Base-by-base conservation (phyloP, 208 protist genomes). In the Trypanosoma avium region DNA sequence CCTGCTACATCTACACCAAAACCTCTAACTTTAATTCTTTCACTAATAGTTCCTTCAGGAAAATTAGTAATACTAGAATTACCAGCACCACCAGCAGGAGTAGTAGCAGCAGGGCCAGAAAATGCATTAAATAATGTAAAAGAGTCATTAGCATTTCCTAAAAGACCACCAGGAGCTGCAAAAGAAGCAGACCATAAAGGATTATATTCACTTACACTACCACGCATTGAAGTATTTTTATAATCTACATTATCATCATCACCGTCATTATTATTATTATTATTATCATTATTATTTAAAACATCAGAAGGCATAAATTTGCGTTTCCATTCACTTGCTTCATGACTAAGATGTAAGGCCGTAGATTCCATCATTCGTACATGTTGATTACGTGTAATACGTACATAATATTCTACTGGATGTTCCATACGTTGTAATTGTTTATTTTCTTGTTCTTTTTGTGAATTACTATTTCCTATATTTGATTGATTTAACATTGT, bases 401-500 rank as follows among this genome's bases (percentile, higher is more conserved):
- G 73, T 19, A 94, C 77, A 30, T 90, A 85, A 67, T 84, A 90
- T 67, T 94, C 76, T 17, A 74, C 84, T 21, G 88, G 88, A 71
- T 94, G 88, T 52, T 58, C 54, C 59, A 69, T 55, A 9, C 42
- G 50, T 33, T 42, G 19, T 30, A 5, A 36, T 29, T 52, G 36
- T 57, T 50, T 15, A 1, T 47, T 56, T 35, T 70, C 45, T n/a
- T 60, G 45, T 68, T 40, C 47, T 27, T 60, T 36, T 60, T 19
- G 29, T 8, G 17, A 36, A 24, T 4, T 32, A 29, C 48, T 54
- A 15, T 6, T 54, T 6, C 12, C 19, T 13, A 13, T 13, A 3
- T 54, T n/a, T n/a, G n/a, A n/a, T n/a, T n/a, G n/a, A n/a, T 3
- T 22, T 9, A 13, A 36, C 35, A 47, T 9, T 33, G 26, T 8